phyloP scores from a whole-genome alignment of 371 early-diverging fungal species.

The Rhizopus microsporus region DNA sequence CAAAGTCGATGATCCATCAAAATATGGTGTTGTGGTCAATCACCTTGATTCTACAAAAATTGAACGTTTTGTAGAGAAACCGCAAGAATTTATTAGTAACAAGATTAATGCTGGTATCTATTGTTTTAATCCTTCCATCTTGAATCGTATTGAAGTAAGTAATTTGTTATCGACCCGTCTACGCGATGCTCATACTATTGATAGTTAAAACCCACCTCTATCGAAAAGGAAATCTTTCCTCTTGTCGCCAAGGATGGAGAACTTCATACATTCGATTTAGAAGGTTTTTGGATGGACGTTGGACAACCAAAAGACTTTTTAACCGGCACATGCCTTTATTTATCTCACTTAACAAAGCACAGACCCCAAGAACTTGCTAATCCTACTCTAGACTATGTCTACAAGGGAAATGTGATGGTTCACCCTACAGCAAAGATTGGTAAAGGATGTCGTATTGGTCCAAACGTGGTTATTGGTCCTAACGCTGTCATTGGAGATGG shows the following conservation, averaged over 20 bases:
- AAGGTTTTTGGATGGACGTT: slow-evolving; percentile 99
- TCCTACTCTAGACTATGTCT: slow-evolving; percentile 58
- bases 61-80: slow-evolving; percentile 99
- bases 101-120: slow-evolving; percentile 99
- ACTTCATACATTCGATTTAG: slow-evolving; percentile 92
- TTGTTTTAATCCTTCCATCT: slow-evolving; percentile 89
- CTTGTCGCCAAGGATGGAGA: slow-evolving; percentile 83
- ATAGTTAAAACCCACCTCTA: slow-evolving; percentile 90
- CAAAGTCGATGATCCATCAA: slow-evolving; percentile 98
- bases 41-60: slow-evolving; percentile 73
- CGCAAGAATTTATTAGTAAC: slow-evolving; percentile 92
- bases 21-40: slow-evolving; percentile 96
- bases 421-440: slow-evolving; percentile 94
- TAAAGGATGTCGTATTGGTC: slow-evolving; percentile 93
- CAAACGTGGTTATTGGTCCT: slow-evolving; percentile 94
- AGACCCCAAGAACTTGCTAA: slow-evolving; percentile 74
- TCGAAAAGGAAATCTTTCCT: slow-evolving; percentile 99
- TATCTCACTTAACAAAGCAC: slow-evolving; percentile 79
- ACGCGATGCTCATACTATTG: background rate
- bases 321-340: slow-evolving; percentile 94
- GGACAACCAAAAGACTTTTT: slow-evolving; percentile 99
- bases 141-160: slow-evolving; percentile 88
- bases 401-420: slow-evolving; percentile 88
- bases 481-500: slow-evolving; percentile 95
- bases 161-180: background rate